Base-by-base conservation (phyloP, 345 rosid genomes). In the Acer saccharum region DNA sequence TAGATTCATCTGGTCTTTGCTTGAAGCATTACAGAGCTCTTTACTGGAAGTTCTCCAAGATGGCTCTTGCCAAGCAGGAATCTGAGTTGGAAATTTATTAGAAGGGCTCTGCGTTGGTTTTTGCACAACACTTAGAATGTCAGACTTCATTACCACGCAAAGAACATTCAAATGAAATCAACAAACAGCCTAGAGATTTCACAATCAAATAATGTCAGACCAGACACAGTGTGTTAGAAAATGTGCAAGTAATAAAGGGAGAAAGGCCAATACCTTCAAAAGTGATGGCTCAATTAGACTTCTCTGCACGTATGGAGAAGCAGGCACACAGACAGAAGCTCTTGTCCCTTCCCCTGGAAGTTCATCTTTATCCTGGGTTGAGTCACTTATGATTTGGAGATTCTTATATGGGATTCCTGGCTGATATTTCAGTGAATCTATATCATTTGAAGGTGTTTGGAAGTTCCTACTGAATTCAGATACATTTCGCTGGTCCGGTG, bases 231-330 rank as follows among this genome's bases (percentile, higher is more conserved):
- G 69, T 27, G 32, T n/a, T 25, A 18, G 60, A 64, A 65, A 69
- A 64, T 61, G 76, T 27, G 68, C 50, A 75, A 74, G 29, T 29
- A 75, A 55, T 68, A 71, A 39, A 79, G 65, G 72, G 43, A 65
- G 71, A 62, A 52, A 76, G 68, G 65, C 21, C 25, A 48, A 73
- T 80, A 92, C 94, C 94, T 87, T 83, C 48, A 60, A 46, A 72
- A 71, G 75, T 25, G 86, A 81, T 32, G 67, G 50, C 73, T 82
- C 81, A 74, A 78, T 79, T 69, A 60, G 41, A 73, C 69, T 83
- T 77, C 76, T 76, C 52, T 68, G 72, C 65, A 73, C 4, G 72
- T 63, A 41, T 68, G 77, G 72, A 55, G 88, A 86, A 82, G 82
- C 80, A 80, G 76, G 74, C 23, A 48, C 81, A 82, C 50, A 69